Percentiles rank a stretch among this genome's conserved stretches.
Evolutionary conservation across 2,329 filamentous ascomycete species (phyloP).

Genomic region (Sporothrix phasma): DNA sequence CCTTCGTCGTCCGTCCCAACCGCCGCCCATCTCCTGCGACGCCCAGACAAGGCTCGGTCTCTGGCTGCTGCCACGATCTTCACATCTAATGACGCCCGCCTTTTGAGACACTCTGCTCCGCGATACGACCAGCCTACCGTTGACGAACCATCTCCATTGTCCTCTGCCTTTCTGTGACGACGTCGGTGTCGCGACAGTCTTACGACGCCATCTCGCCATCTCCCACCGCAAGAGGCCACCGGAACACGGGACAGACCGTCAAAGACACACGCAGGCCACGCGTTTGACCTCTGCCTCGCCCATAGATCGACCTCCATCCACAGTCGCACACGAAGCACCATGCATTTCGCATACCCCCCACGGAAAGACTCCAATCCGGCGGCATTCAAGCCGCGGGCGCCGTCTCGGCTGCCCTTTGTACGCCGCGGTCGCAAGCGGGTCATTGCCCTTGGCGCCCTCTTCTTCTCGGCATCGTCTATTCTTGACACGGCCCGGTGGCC

Average conservation of each 20-base stretch:
- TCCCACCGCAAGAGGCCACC: background rate
- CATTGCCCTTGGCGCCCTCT: conserved; percentile 44
- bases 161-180: background rate
- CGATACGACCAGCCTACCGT: background rate
- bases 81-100: conserved; percentile 8
- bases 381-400: conserved; percentile 55
- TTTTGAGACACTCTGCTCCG: background rate
- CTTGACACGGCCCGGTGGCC: conserved; percentile 31
- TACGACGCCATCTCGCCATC: no score
- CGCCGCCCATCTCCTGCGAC: conserved; percentile 2
- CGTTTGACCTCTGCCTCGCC: background rate
- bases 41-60: conserved; percentile 11
- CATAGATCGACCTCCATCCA: background rate
- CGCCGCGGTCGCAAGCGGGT: conserved; percentile 55
- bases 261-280: background rate
- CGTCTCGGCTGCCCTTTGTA: conserved; percentile 35
- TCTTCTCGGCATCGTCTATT: conserved; percentile 53
- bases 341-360: conserved; percentile 86
- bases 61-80: conserved; percentile 5
- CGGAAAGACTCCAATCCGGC: conserved; percentile 72
- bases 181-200: background rate
- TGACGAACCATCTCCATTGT: background rate
- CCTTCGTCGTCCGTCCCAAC: background rate
- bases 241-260: background rate
- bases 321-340: conserved; percentile 60